phyloP scores from a whole-genome alignment of 192 early-diverging fungal genomes.

The Physocladia obscura region DNA sequence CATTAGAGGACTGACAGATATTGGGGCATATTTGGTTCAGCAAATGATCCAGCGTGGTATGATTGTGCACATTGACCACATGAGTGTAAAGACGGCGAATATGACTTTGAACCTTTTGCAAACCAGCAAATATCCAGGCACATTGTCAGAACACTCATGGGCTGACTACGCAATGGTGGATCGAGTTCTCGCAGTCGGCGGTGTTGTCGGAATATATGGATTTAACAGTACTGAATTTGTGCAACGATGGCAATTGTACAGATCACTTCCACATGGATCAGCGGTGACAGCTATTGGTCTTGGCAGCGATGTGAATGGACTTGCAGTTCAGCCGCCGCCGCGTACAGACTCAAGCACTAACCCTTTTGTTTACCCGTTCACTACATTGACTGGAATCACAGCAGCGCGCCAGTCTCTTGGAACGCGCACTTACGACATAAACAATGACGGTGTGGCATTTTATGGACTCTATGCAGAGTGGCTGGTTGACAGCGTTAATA shows the following conservation, averaged over 20 bases:
- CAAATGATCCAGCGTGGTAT: neutral
- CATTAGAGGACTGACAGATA: neutral
- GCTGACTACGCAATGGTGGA: neutral
- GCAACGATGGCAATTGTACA: neutral
- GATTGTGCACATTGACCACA: neutral
- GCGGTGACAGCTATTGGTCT: neutral
- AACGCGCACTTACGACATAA: neutral
- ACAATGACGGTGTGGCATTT: neutral
- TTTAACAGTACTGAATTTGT: neutral
- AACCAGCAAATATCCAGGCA: neutral
- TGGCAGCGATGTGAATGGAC: neutral
- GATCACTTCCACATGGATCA: neutral
- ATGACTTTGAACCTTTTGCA: neutral
- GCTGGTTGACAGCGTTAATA: neutral
- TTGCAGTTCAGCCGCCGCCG: neutral
- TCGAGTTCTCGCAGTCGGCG: neutral
- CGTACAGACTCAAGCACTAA: neutral
- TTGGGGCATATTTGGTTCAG: neutral
- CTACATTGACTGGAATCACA: neutral
- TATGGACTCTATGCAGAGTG: neutral
- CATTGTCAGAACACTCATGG: neutral
- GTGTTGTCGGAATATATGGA: neutral
- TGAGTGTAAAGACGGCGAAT: neutral
- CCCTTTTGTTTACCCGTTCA: neutral
- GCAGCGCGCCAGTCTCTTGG: neutral